These are phyloP conservation scores for Fusarium sp. DNA, from an alignment of 2,329 filamentous ascomycete genomes.

Conservation along the genomic window DNA sequence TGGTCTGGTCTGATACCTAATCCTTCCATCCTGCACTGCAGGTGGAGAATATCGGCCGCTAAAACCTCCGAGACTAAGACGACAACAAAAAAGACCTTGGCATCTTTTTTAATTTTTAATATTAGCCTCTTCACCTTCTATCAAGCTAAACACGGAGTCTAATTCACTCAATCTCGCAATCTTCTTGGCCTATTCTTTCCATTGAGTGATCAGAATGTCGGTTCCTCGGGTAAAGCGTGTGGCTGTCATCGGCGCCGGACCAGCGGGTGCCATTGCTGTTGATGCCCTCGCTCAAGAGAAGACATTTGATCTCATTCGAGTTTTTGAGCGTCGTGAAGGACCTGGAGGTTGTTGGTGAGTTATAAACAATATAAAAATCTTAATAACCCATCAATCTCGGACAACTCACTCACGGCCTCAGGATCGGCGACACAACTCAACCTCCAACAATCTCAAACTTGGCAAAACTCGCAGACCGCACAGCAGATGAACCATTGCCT, in stretches of 20 bases:
- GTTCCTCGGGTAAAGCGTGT: constrained; percentile 54
- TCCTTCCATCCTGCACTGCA: no score
- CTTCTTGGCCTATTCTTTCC: not conserved
- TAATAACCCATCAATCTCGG: not conserved
- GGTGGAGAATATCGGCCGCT: constrained; percentile 37
- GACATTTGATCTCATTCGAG: constrained; percentile 68
- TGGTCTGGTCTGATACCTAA: constrained; percentile 15
- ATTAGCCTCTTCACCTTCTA: not conserved
- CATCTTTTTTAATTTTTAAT: constrained; percentile 8
- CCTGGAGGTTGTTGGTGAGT: constrained; percentile 72
- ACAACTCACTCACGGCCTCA: constrained; percentile 39
- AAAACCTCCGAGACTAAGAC: constrained; percentile 20
- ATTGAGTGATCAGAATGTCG: constrained; percentile 19
- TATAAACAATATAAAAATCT: no score
- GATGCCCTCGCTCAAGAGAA: constrained; percentile 72
- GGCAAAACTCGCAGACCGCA: constrained; percentile 61
- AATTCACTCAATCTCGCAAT: not conserved
- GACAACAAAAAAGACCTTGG: not conserved
- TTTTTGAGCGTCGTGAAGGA: constrained; percentile 72
- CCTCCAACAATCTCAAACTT: constrained; percentile 61
- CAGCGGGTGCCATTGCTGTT: constrained; percentile 70
- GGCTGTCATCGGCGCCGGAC: constrained; percentile 72
- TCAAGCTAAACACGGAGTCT: no score
- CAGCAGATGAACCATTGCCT: constrained; percentile 62
- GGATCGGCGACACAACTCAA: constrained; percentile 57